phyloP scores from a whole-genome alignment of 257 asterid species.

The Solanum appendiculatum region DNA sequence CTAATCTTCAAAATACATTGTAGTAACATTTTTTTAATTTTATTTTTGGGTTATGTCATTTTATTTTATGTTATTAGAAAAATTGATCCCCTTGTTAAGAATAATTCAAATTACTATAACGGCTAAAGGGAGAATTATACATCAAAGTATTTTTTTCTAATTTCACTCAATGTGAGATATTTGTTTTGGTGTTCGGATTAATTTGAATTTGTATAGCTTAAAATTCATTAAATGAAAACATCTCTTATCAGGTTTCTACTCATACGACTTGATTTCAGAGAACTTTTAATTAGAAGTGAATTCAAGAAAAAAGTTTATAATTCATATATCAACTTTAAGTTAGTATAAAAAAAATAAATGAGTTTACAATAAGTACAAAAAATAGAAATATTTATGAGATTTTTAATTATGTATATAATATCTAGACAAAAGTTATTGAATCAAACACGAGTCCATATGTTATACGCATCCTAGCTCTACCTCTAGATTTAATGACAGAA shows the following conservation, averaged over 20 bases:
- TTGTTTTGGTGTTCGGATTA: background rate
- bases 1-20: background rate
- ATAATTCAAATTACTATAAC: background rate
- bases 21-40: background rate
- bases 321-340: background rate
- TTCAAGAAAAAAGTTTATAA: background rate
- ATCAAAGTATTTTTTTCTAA: background rate
- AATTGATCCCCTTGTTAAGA: background rate
- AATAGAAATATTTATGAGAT: background rate
- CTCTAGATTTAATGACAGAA: background rate
- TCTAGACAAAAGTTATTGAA: background rate
- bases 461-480: background rate
- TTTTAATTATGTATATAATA: background rate
- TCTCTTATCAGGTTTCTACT: background rate
- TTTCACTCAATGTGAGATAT: background rate
- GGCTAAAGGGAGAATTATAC: background rate
- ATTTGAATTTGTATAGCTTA: fast-evolving
- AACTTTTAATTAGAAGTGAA: background rate
- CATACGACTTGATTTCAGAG: background rate
- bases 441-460: background rate
- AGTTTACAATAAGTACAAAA: background rate
- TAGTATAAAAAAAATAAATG: background rate
- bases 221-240: background rate
- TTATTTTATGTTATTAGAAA: background rate
- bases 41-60: background rate